Base-by-base conservation (phyloP, 805 yeast species). In the Maudiozyma bulderi region DNA sequence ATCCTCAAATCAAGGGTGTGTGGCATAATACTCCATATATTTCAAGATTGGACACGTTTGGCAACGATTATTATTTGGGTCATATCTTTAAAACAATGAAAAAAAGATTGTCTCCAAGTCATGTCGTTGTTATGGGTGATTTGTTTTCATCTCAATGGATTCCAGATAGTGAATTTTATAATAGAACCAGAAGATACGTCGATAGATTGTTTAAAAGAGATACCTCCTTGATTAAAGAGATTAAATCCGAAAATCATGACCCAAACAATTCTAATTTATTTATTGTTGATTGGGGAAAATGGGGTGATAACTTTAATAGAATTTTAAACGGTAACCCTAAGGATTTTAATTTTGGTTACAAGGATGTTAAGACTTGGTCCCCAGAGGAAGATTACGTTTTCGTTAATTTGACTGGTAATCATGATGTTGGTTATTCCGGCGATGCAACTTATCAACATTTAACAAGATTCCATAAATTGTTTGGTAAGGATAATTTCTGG, bases 61-160 rank as follows among this genome's bases (percentile, higher is more conserved):
- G 96, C 2, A 93, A 93, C 68, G 99, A 93, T 68, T 76, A 79
- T 56, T 93, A 83, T 60, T 69, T 93, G 52, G 95, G 95, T 1
- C 97, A 90, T 58, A 82, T 91, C 28, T 88, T 83, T 64, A 58
- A 66, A 3, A 75, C 77, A 6, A 81, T 91, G 85, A 75, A 76
- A 54, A 59, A 61, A 8, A 68, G 90, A 52, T 67, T 87, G 50
- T 53, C 72, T 1, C 99, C 99, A 0, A 75, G 82, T 26, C 88
- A 82, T 65, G 91, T 86, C 14, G 86, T 86, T 0, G 95, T 90
- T 0, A 76, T 93, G 80, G 99, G 99, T 3, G 99, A 93, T 65
- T 73, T 88, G 56, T 81, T 93, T 52, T 86, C 95, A 10, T 84
- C 93, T 7, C 99, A 93, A 70, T 93, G 99, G 98, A 88, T 93